phyloP scores from a whole-genome alignment of 2,329 filamentous ascomycete genomes.

The Fonsecaea monophora region DNA sequence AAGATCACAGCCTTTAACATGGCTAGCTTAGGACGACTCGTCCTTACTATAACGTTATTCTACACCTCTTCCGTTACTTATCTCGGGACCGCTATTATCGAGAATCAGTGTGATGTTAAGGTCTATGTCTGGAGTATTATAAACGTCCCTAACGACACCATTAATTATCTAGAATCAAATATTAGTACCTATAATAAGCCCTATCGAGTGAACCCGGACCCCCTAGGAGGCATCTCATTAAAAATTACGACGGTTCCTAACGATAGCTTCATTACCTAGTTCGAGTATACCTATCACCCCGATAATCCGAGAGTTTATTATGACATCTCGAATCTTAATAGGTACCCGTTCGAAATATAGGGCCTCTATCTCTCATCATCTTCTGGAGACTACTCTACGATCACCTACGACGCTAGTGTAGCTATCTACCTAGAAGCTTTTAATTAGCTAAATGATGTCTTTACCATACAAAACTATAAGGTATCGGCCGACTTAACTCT shows the following conservation, averaged over 20 bases:
- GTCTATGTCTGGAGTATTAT: constrained; percentile 23
- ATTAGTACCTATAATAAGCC: constrained; percentile 10
- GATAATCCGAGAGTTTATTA: constrained; percentile 5
- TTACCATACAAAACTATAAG: background rate
- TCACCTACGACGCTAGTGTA: constrained; percentile 3
- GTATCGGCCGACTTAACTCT: constrained; percentile 7
- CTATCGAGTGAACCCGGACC: constrained; percentile 18
- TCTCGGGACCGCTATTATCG: constrained; percentile 21
- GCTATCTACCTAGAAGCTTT: background rate
- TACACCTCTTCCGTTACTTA: constrained; percentile 16
- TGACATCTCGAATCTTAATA: constrained; percentile 23
- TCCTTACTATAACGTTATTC: constrained; percentile 5
- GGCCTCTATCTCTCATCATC: constrained; percentile 20
- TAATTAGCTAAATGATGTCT: constrained; percentile 1
- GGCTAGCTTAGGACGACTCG: background rate
- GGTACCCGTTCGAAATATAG: constrained; percentile 17
- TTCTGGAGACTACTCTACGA: constrained; percentile 3
- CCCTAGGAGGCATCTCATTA: constrained; percentile 17
- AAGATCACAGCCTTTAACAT: background rate
- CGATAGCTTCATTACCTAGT: constrained; percentile 14
- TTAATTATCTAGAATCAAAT: constrained; percentile 20
- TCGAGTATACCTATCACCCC: constrained; percentile 22
- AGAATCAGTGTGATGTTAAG: constrained; percentile 19
- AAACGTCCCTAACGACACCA: constrained; percentile 19
- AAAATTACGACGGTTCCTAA: constrained; percentile 14